These are phyloP conservation scores for Talaromyces funiculosus DNA, from an alignment of 2,329 filamentous ascomycete species.

Conservation along the genomic window DNA sequence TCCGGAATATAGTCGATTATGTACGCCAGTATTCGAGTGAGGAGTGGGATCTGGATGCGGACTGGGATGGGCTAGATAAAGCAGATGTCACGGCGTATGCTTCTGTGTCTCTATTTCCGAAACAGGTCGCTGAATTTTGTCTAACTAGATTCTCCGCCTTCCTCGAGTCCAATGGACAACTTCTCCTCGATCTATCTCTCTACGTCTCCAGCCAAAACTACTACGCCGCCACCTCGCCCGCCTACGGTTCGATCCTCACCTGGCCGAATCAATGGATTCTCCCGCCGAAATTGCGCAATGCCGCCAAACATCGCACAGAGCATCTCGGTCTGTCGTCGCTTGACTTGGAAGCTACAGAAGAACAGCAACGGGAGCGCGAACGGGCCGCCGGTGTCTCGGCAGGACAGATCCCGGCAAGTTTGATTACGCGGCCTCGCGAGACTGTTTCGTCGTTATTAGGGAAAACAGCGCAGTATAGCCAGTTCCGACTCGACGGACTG, in stretches of 20 bases:
- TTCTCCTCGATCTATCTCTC: constrained; percentile 77
- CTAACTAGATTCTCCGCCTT: constrained; percentile 53
- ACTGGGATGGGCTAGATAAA: constrained; percentile 36
- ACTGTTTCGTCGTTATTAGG: constrained; percentile 59
- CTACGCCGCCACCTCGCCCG: constrained; percentile 66
- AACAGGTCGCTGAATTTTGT: no score
- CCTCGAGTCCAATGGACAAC: constrained; percentile 66
- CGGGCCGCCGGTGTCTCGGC: constrained; percentile 33
- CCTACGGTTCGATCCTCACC: constrained; percentile 71
- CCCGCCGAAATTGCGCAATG: constrained; percentile 64
- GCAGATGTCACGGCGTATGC: constrained; percentile 49
- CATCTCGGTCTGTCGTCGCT: constrained; percentile 64
- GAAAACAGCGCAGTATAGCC: constrained; percentile 61
- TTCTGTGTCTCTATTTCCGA: not conserved
- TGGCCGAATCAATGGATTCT: constrained; percentile 87
- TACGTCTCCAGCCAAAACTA: constrained; percentile 91
- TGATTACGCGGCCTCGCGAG: constrained; percentile 52
- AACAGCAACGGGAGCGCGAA: constrained; percentile 34
- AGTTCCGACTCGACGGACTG: constrained; percentile 70
- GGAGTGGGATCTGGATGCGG: constrained; percentile 45
- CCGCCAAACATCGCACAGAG: constrained; percentile 64
- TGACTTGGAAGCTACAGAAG: constrained; percentile 52
- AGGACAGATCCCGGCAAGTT: constrained; percentile 40
- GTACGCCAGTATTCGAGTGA: constrained; percentile 43
- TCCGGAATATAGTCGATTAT: constrained; percentile 50